Evolutionary conservation across 2,329 filamentous ascomycete species (phyloP).

Genomic region (Curvularia spicifera): DNA sequence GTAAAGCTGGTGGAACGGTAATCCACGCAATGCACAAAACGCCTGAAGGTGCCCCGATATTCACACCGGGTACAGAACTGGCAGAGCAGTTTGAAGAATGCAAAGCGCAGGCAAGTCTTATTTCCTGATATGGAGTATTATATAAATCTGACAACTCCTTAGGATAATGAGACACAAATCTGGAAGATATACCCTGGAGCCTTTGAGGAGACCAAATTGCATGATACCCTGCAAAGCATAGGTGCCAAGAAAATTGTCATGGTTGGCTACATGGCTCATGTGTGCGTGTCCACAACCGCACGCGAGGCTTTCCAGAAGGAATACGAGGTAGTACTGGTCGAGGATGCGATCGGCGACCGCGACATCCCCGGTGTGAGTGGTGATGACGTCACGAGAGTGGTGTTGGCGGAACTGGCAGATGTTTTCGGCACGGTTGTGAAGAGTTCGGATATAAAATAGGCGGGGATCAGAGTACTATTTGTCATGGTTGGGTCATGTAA

Average conservation of each 20-base stretch:
- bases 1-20: slow-evolving; percentile 60
- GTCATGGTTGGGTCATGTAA: background rate
- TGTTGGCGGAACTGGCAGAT: slow-evolving; percentile 66
- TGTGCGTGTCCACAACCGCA: slow-evolving; percentile 68
- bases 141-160: background rate
- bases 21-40: slow-evolving; percentile 68
- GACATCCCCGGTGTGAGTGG: slow-evolving; percentile 68
- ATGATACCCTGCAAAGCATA: slow-evolving; percentile 59
- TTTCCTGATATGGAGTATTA: background rate
- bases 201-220: slow-evolving; percentile 66
- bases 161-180: slow-evolving; percentile 61
- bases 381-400: slow-evolving; percentile 58
- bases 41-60: slow-evolving; percentile 68
- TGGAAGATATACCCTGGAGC: slow-evolving; percentile 64
- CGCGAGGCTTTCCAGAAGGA: slow-evolving; percentile 66
- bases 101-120: slow-evolving; percentile 48
- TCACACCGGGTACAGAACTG: slow-evolving; percentile 67
- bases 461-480: background rate
- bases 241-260: slow-evolving; percentile 67
- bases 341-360: slow-evolving; percentile 69
- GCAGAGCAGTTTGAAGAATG: slow-evolving; percentile 68
- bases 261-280: slow-evolving; percentile 69
- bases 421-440: slow-evolving; percentile 67
- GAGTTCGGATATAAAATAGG: slow-evolving; percentile 55
- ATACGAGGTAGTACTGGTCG: slow-evolving; percentile 67